Conservation (phyloP, 1,139 yeast species). For the Suhomyces panamericanus region DNA sequence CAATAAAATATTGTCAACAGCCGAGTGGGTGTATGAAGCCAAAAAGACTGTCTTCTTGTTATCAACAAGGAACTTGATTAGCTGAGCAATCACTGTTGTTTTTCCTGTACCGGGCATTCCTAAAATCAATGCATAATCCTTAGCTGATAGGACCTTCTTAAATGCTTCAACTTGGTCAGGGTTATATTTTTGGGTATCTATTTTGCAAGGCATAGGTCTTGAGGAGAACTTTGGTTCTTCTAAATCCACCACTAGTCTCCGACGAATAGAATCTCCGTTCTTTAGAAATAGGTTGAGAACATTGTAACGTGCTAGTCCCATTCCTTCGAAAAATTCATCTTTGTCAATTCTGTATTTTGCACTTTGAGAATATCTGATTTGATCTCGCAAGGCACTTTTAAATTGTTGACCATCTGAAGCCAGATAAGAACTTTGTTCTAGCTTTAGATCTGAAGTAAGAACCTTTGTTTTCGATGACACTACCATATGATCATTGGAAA, state of each 20-base stretch:
- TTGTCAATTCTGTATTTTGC: slow-evolving; percentile 68
- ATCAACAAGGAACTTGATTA: slow-evolving; percentile 60
- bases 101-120: slow-evolving; percentile 99
- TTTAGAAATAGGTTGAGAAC: slow-evolving; percentile 62
- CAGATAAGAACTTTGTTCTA: slow-evolving; percentile 8
- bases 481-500: slow-evolving; percentile 38
- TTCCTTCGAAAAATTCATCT: slow-evolving; percentile 74
- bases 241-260: slow-evolving; percentile 64
- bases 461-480: slow-evolving; percentile 55
- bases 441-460: slow-evolving; percentile 42
- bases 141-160: slow-evolving; percentile 57
- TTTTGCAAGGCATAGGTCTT: slow-evolving; percentile 24
- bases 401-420: slow-evolving; percentile 42
- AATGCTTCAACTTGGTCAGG: slow-evolving; percentile 72
- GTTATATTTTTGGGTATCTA: slow-evolving; percentile 43
- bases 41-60: slow-evolving; percentile 69
- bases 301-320: slow-evolving; percentile 76
- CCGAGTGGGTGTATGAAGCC: slow-evolving; percentile 91
- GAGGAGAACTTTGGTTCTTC: slow-evolving; percentile 37
- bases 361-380: slow-evolving; percentile 2
- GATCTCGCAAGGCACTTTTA: slow-evolving; percentile 28
- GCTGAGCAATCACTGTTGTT: slow-evolving; percentile 83
- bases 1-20: slow-evolving; percentile 86
- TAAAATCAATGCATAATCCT: slow-evolving; percentile 76
- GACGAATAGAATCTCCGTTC: slow-evolving; percentile 52